phyloP scores from a whole-genome alignment of 2,329 filamentous ascomycete genomes.

The Magnaporthiopsis incrustans region DNA sequence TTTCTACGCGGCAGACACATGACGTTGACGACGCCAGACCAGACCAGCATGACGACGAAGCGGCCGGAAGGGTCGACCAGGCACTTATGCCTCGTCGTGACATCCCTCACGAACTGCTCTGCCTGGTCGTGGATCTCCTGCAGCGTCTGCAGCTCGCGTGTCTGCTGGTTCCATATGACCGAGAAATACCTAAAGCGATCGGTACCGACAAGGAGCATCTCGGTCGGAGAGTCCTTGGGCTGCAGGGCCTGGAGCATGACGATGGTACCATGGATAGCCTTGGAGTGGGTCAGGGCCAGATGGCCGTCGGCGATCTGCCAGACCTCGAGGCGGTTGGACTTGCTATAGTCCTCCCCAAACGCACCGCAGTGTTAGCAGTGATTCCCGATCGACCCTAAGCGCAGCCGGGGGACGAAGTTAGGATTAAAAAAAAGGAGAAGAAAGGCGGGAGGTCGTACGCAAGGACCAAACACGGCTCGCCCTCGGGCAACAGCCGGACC shows the following conservation, averaged over 20 bases:
- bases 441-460: slow-evolving; percentile 54
- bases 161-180: slow-evolving; percentile 66
- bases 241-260: slow-evolving; percentile 75
- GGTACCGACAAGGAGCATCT: slow-evolving; percentile 88
- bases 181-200: slow-evolving; percentile 89
- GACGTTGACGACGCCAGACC: slow-evolving; percentile 52
- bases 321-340: slow-evolving; percentile 79
- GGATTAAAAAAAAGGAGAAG: no score
- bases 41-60: slow-evolving; percentile 50
- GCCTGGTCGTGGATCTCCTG: slow-evolving; percentile 44
- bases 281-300: slow-evolving; percentile 57
- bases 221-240: slow-evolving; percentile 64
- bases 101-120: slow-evolving; percentile 61
- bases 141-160: slow-evolving; percentile 40
- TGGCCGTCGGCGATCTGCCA: slow-evolving; percentile 62
- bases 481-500: slow-evolving; percentile 63
- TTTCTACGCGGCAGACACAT: slow-evolving; percentile 42
- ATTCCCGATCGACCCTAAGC: neutral
- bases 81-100: slow-evolving; percentile 75
- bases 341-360: slow-evolving; percentile 41
- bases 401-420: neutral
- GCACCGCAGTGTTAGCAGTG: slow-evolving; percentile 19
- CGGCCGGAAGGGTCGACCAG: slow-evolving; percentile 72
- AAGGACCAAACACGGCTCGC: slow-evolving; percentile 76
- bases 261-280: slow-evolving; percentile 75